Conservation (phyloP, 2,329 filamentous ascomycete genomes). For the Neobulgaria alba region DNA sequence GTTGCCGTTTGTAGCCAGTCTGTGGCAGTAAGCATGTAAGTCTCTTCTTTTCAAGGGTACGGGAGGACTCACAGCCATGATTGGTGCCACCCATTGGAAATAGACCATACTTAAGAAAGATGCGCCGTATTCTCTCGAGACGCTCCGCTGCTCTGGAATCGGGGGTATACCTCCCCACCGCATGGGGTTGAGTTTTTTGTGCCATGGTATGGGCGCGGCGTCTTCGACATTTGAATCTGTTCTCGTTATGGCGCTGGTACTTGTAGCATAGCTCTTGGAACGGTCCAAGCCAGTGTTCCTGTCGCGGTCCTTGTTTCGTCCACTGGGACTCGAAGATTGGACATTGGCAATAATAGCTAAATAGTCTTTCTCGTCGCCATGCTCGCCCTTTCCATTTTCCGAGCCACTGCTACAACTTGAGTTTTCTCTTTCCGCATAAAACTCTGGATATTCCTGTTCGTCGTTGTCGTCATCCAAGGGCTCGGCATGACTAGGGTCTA, state of each 20-base stretch:
- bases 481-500: background rate
- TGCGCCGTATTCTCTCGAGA: slow-evolving; percentile 64
- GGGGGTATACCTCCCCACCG: slow-evolving; percentile 49
- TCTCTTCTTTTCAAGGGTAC: background rate
- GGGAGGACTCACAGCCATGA: slow-evolving; percentile 61
- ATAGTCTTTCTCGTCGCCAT: slow-evolving; percentile 23
- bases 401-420: too few relatives aligned
- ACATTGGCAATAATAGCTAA: slow-evolving; percentile 17
- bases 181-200: slow-evolving; percentile 52
- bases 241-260: slow-evolving; percentile 39
- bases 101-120: slow-evolving; percentile 65
- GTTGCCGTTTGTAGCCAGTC: slow-evolving; percentile 75
- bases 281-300: slow-evolving; percentile 31
- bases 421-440: too few relatives aligned
- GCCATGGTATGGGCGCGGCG: slow-evolving; percentile 48
- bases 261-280: slow-evolving; percentile 46
- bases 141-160: slow-evolving; percentile 42
- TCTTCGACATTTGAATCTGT: slow-evolving; percentile 28
- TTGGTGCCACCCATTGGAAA: slow-evolving; percentile 83
- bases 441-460: too few relatives aligned
- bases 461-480: background rate
- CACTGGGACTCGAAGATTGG: slow-evolving; percentile 14
- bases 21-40: slow-evolving; percentile 29
- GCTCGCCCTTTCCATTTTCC: too few relatives aligned
- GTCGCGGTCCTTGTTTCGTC: slow-evolving; percentile 7